phyloP scores from a whole-genome alignment of 352 stramenopile species.

The Globisporangium viniferum region DNA sequence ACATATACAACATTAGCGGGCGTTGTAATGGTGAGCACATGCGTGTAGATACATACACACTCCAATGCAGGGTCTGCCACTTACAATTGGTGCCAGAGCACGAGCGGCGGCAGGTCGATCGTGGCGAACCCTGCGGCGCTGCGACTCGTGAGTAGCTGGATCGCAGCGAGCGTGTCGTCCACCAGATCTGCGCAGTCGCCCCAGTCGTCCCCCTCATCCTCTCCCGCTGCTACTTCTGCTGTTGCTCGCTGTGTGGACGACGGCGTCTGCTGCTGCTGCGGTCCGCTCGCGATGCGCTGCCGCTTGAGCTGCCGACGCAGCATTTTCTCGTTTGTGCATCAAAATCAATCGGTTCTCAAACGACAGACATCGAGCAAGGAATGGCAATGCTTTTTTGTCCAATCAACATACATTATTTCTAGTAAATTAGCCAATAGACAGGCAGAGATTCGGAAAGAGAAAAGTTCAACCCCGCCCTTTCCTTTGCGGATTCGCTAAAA shows the following conservation, averaged over 20 bases:
- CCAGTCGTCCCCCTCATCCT: slow-evolving; percentile 26
- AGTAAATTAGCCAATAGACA: not conserved
- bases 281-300: slow-evolving; percentile 1
- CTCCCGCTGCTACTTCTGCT: not conserved
- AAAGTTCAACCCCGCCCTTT: not conserved
- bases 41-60: not conserved
- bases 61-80: slow-evolving; percentile 1
- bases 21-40: not conserved
- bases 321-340: slow-evolving; percentile 5
- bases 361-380: not conserved
- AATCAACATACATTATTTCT: not conserved
- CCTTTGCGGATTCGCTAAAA: not conserved
- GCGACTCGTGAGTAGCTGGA: slow-evolving; percentile 48
- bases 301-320: slow-evolving; percentile 16
- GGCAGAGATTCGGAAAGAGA: not conserved
- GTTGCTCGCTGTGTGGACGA: not conserved
- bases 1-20: not conserved
- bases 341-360: not conserved
- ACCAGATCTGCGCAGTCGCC: slow-evolving; percentile 26
- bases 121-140: slow-evolving; percentile 33
- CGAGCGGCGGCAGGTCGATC: slow-evolving; percentile 33
- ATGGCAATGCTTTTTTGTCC: not conserved
- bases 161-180: slow-evolving; percentile 50
- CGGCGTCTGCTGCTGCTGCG: not conserved
- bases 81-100: slow-evolving; percentile 62